Percentiles rank a stretch among this genome's conserved stretches.
phyloP scores from a whole-genome alignment of 148 eudicot genomes.

The Camellia japonica region DNA sequence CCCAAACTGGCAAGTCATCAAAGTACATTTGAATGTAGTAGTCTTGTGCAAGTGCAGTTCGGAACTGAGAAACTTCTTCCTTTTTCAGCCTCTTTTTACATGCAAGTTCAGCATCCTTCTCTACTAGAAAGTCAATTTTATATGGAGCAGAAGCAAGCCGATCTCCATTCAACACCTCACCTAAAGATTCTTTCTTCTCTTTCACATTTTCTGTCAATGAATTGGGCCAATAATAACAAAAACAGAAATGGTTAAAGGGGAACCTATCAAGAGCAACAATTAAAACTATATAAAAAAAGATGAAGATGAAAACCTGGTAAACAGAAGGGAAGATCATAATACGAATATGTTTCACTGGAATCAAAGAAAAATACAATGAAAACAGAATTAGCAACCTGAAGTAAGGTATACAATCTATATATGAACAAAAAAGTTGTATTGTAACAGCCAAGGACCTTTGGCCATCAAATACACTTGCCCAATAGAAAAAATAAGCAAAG shows the following conservation, averaged over 20 bases:
- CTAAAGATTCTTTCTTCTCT: conserved; percentile 26
- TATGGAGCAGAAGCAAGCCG: conserved; percentile 21
- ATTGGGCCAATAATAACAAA: not conserved
- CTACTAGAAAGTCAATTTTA: conserved; percentile 17
- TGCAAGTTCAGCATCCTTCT: conserved; percentile 16
- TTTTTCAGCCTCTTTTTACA: conserved; percentile 29
- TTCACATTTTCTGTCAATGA: conserved; percentile 14
- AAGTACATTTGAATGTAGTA: conserved; percentile 23
- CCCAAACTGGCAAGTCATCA: conserved; percentile 26
- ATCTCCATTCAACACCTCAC: conserved; percentile 29
- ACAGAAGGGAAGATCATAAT: conserved; percentile 28
- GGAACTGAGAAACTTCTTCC: conserved; percentile 26
- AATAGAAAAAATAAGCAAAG: not conserved
- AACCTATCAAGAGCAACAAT: not conserved
- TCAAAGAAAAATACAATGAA: not conserved
- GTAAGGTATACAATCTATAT: not conserved
- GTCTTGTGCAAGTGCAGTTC: conserved; percentile 19
- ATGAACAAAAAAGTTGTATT: not conserved
- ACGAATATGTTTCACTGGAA: conserved; percentile 29
- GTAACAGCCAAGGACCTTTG: not conserved
- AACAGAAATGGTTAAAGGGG: not conserved
- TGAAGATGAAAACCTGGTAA: conserved; percentile 19
- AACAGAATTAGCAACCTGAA: not conserved
- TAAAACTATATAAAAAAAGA: not conserved
- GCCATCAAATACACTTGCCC: not conserved